These are phyloP conservation scores for Coniochaeta hoffmannii DNA, from an alignment of 2,329 filamentous ascomycete species.

Conservation along the genomic window DNA sequence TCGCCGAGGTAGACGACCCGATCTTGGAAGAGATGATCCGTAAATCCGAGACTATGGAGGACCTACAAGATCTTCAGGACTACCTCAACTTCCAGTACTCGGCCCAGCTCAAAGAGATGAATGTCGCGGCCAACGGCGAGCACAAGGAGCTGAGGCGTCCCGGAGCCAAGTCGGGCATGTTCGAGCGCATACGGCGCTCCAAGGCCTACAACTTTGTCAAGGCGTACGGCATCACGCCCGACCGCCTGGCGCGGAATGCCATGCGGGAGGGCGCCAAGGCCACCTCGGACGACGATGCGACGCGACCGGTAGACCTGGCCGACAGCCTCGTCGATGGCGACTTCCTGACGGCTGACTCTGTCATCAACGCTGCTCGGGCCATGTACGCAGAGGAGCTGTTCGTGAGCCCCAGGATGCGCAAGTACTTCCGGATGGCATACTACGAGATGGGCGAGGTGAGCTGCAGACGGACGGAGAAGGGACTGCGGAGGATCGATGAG, in stretches of 20 bases:
- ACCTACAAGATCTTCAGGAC: conserved; percentile 92
- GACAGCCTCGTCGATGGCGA: conserved; percentile 67
- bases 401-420: conserved; percentile 81
- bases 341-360: conserved; percentile 67
- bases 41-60: conserved; percentile 79
- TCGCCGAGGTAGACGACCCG: conserved; percentile 57
- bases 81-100: conserved; percentile 94
- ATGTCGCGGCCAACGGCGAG: conserved; percentile 49
- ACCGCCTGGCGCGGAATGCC: conserved; percentile 82
- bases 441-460: conserved; percentile 80
- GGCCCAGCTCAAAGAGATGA: conserved; percentile 72
- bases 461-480: conserved; percentile 88
- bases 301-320: conserved; percentile 78
- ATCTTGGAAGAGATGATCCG: conserved; percentile 79
- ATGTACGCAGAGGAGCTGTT: conserved; percentile 90
- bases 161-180: conserved; percentile 71
- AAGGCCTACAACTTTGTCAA: conserved; percentile 76
- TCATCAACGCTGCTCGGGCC: conserved; percentile 71
- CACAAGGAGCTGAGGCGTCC: conserved; percentile 68
- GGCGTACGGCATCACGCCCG: conserved; percentile 83
- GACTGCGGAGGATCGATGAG: conserved; percentile 86
- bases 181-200: conserved; percentile 75
- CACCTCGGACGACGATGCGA: conserved; percentile 75
- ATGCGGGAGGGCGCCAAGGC: conserved; percentile 70
- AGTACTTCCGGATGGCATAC: conserved; percentile 74